Conservation (phyloP, 495 filamentous ascomycete species). For the Aspergillus panamensis region DNA sequence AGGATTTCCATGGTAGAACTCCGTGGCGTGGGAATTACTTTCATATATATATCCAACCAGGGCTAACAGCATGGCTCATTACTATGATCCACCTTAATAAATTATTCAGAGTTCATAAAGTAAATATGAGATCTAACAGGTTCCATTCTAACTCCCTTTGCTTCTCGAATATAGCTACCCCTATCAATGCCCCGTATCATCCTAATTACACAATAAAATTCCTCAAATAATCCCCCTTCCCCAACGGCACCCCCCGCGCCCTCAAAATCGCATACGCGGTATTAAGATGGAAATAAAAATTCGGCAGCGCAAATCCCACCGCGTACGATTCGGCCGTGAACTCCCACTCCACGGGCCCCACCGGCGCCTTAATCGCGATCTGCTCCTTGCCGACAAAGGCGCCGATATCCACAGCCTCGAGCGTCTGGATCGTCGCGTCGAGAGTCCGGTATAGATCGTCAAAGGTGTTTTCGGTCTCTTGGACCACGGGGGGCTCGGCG, state of each 20-base stretch:
- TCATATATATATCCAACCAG: no score
- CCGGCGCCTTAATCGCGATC: conserved; percentile 25
- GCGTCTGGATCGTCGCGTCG: conserved; percentile 32
- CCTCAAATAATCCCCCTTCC: conserved; percentile 51
- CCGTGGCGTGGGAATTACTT: no score
- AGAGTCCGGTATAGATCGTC: conserved; percentile 38
- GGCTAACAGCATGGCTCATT: no score
- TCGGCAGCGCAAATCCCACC: conserved; percentile 42
- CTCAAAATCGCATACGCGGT: conserved; percentile 56
- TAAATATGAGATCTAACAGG: no score
- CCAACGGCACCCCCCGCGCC: conserved; percentile 51
- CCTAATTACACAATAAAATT: conserved; percentile 19
- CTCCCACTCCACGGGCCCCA: conserved; percentile 18
- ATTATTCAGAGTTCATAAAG: no score
- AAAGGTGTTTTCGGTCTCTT: conserved; percentile 32
- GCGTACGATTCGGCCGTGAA: conserved; percentile 31
- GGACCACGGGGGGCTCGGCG: conserved; percentile 3
- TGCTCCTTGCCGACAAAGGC: conserved; percentile 32
- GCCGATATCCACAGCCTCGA: conserved; percentile 35
- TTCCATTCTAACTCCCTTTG: no score
- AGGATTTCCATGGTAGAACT: no score
- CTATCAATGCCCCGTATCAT: not conserved
- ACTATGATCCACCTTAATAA: no score
- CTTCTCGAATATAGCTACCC: no score
- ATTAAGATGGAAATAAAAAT: conserved; percentile 56